Conservation (phyloP, 345 rosid species). For the Rhodamnia argentea region DNA sequence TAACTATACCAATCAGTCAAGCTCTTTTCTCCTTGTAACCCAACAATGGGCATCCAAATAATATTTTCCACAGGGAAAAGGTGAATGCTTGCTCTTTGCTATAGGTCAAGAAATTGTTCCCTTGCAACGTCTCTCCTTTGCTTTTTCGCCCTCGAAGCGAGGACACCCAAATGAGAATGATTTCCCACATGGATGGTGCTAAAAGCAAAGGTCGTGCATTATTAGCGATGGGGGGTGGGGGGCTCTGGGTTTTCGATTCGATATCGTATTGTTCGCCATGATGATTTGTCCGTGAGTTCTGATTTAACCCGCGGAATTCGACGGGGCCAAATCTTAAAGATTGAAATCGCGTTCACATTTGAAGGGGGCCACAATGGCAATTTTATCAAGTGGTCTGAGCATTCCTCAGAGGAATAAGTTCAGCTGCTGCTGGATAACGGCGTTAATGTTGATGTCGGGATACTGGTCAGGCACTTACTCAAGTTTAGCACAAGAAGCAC, state of each 20-base stretch:
- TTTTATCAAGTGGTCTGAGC: no score
- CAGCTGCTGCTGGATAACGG: no score
- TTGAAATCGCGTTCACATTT: neutral
- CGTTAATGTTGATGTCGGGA: no score
- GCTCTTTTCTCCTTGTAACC: neutral
- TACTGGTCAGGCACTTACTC: no score
- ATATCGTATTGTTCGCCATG: neutral
- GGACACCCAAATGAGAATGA: neutral
- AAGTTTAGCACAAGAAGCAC: no score
- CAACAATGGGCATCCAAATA: neutral
- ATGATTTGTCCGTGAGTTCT: neutral
- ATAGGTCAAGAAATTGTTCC: neutral
- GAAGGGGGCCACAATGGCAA: neutral
- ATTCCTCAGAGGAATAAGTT: neutral
- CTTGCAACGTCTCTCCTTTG: neutral
- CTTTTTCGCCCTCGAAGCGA: neutral
- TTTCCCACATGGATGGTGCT: neutral
- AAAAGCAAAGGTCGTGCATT: neutral
- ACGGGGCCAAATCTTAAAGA: neutral
- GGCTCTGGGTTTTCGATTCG: neutral
- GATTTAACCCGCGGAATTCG: neutral
- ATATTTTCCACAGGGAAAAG: neutral
- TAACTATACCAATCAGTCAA: neutral
- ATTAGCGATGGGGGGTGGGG: neutral
- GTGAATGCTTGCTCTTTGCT: slow-evolving; percentile 1